Conservation (phyloP, 1,139 yeast genomes). For the Nadsonia commutata region DNA sequence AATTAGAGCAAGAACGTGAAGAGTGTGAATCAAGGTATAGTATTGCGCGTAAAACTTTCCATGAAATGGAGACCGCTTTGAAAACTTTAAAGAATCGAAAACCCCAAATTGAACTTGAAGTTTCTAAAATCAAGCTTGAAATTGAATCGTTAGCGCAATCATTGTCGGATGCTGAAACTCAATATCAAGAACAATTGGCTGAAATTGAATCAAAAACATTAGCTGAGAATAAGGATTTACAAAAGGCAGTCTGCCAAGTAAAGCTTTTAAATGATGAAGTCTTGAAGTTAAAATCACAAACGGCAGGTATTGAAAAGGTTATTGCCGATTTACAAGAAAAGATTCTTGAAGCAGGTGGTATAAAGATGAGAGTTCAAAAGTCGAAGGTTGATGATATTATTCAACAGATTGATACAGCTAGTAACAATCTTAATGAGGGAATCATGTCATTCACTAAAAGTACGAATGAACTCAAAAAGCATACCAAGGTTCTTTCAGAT, state of each 20-base stretch:
- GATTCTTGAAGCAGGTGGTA: conserved; percentile 89
- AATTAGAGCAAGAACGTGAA: conserved; percentile 38
- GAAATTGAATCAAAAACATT: conserved; percentile 11
- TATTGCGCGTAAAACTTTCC: conserved; percentile 35
- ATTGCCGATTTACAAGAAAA: conserved; percentile 53
- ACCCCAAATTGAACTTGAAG: conserved; percentile 55
- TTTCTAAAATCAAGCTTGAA: conserved; percentile 50
- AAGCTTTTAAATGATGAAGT: conserved; percentile 26
- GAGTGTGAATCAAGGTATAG: conserved; percentile 44
- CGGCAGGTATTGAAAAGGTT: conserved; percentile 42
- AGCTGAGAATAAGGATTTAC: conserved; percentile 16
- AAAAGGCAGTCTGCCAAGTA: conserved; percentile 28
- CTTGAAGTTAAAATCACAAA: conserved; percentile 34
- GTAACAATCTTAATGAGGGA: conserved; percentile 47
- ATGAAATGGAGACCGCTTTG: conserved; percentile 47
- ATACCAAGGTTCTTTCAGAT: conserved; percentile 32
- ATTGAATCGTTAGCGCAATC: conserved; percentile 42
- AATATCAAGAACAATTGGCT: conserved; percentile 16
- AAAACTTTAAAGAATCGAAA: conserved; percentile 43
- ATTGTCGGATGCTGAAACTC: conserved; percentile 29
- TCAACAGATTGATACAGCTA: conserved; percentile 50
- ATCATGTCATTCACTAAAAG: conserved; percentile 48
- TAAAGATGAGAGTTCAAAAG: conserved; percentile 63
- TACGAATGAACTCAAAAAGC: conserved; percentile 49
- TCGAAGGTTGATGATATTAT: conserved; percentile 66